A percentile compares a stretch with the other conserved stretches of the same genome.
These are phyloP conservation scores for Microcyclosporella mali DNA, from an alignment of 2,329 filamentous ascomycete genomes.

Conservation along the genomic window DNA sequence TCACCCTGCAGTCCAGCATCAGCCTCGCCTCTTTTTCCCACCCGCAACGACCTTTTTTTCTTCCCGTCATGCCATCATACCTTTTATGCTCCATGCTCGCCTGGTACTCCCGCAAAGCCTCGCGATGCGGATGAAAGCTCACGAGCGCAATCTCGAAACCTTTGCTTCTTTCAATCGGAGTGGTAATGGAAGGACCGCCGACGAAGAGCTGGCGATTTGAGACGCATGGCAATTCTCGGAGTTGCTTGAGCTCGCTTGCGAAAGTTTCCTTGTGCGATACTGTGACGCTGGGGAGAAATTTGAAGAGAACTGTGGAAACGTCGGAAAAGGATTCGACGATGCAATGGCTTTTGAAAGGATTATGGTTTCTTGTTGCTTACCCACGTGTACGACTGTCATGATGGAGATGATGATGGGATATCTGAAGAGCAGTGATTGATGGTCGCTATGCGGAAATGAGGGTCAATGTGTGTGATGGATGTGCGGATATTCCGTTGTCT, in stretches of 20 bases:
- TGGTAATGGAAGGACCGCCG: conserved; percentile 49
- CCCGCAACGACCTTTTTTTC: too few relatives aligned
- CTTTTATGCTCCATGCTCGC: conserved; percentile 47
- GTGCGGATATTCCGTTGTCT: too few relatives aligned
- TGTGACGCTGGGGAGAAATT: conserved; percentile 41
- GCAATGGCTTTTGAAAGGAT: not conserved
- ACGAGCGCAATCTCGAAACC: conserved; percentile 48
- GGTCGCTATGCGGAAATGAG: too few relatives aligned
- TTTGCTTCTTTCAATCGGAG: conserved; percentile 48
- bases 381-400: conserved; percentile 1
- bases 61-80: too few relatives aligned
- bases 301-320: conserved; percentile 42
- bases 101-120: conserved; percentile 48
- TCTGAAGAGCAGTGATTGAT: too few relatives aligned
- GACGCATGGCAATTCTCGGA: conserved; percentile 47
- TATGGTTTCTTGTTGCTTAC: not conserved
- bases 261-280: conserved; percentile 42
- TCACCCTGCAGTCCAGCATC: conserved; percentile 41
- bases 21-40: too few relatives aligned
- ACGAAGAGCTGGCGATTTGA: conserved; percentile 46
- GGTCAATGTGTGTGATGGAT: too few relatives aligned
- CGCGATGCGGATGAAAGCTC: conserved; percentile 45
- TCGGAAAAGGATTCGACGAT: not conserved
- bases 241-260: conserved; percentile 42
- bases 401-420: not conserved